Percentiles rank a stretch among this genome's conserved stretches.
These are phyloP conservation scores for Pyrenophora seminiperda DNA, from an alignment of 2,329 filamentous ascomycete genomes.

Conservation along the genomic window DNA sequence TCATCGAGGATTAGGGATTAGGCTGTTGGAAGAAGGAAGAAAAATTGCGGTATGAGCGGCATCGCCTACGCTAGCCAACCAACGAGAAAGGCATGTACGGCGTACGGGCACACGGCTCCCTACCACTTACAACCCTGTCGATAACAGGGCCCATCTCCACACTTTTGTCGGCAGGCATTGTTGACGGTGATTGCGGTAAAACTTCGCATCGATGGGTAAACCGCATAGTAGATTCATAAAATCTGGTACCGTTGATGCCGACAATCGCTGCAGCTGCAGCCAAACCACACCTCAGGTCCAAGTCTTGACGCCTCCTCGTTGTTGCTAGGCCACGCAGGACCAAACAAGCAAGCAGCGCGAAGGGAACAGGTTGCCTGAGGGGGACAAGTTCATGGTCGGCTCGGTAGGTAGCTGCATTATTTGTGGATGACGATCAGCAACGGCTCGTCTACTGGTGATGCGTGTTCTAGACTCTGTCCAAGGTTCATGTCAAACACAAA, in stretches of 20 bases:
- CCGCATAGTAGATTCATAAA: neutral
- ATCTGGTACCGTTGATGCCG: neutral
- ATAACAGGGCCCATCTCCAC: conserved; percentile 19
- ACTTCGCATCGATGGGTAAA: conserved; percentile 6
- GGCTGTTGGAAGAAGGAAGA: conserved; percentile 24
- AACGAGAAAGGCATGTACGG: neutral
- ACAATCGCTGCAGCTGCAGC: neutral
- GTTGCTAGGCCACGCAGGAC: conserved; percentile 13
- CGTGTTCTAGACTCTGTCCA: conserved; percentile 44
- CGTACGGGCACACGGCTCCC: neutral
- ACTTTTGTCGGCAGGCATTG: conserved; percentile 8
- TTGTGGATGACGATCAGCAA: conserved; percentile 25
- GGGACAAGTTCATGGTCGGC: conserved; percentile 16
- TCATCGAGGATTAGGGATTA: conserved; percentile 30
- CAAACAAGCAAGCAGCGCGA: conserved; percentile 21
- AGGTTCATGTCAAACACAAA: conserved; percentile 32
- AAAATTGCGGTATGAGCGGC: conserved; percentile 33
- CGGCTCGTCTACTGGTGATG: conserved; percentile 18
- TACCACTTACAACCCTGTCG: conserved; percentile 21
- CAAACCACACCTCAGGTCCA: neutral
- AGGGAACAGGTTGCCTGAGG: conserved; percentile 22
- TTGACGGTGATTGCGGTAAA: neutral
- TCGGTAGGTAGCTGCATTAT: conserved; percentile 21
- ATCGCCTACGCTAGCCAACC: conserved; percentile 18
- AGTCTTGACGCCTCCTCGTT: conserved; percentile 9